These are phyloP conservation scores for Amanita thiersii DNA, from an alignment of 768 basidiomycete species.

Conservation along the genomic window DNA sequence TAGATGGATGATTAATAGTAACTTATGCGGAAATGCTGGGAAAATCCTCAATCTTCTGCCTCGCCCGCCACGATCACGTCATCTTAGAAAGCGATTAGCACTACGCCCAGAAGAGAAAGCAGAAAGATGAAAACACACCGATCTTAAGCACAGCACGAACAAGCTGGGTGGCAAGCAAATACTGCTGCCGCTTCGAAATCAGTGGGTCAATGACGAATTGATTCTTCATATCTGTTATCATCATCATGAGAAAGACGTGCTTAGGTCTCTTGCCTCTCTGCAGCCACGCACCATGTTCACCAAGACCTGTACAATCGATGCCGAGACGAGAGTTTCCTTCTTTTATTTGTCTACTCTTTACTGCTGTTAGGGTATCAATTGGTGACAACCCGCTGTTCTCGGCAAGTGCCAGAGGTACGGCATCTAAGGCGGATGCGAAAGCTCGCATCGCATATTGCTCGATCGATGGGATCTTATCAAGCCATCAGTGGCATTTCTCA, in stretches of 20 bases:
- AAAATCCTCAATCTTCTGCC: constrained; percentile 47
- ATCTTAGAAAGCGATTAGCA: constrained; percentile 33
- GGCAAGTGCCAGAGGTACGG: constrained; percentile 92
- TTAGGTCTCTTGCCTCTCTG: not conserved
- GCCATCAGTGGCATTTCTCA: not conserved
- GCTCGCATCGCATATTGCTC: constrained; percentile 99
- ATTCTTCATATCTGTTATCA: constrained; percentile 81
- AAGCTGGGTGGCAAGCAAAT: constrained; percentile 93
- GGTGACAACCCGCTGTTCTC: constrained; percentile 97
- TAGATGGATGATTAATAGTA: not conserved
- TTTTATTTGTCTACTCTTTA: constrained; percentile 86
- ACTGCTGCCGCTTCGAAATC: constrained; percentile 96
- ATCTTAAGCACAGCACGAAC: constrained; percentile 87
- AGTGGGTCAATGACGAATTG: constrained; percentile 97
- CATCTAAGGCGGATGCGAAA: constrained; percentile 92
- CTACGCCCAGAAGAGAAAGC: not conserved
- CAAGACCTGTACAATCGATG: constrained; percentile 84
- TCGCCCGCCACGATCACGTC: constrained; percentile 73
- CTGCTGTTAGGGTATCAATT: constrained; percentile 93
- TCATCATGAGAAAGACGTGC: too few species aligned
- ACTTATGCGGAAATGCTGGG: not conserved
- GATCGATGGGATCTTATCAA: constrained; percentile 77
- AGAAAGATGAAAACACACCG: constrained; percentile 34
- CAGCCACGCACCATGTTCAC: constrained; percentile 69
- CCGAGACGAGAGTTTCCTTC: constrained; percentile 84